Conservation (phyloP, 1,139 yeast genomes). For the Yamadazyma epiphylla region DNA sequence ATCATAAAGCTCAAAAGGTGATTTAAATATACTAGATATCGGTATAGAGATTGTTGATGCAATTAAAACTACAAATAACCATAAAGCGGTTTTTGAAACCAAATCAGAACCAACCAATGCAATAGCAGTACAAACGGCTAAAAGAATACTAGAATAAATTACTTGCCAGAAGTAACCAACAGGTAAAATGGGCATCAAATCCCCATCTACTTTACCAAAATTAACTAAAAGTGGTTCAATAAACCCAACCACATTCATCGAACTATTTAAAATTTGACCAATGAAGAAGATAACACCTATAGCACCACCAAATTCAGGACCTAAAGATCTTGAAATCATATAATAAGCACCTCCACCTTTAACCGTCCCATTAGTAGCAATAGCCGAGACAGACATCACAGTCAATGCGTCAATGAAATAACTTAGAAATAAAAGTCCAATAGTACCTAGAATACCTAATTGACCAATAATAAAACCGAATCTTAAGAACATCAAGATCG, state of each 20-base stretch:
- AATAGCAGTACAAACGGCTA: constrained; percentile 69
- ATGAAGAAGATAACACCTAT: constrained; percentile 73
- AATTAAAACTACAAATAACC: constrained; percentile 65
- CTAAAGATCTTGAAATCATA: constrained; percentile 75
- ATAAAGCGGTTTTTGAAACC: constrained; percentile 80
- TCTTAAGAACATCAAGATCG: constrained; percentile 75
- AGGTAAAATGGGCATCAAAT: constrained; percentile 44
- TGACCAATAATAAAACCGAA: constrained; percentile 80
- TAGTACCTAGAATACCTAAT: constrained; percentile 65
- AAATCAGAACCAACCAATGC: constrained; percentile 80
- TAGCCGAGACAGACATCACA: constrained; percentile 71
- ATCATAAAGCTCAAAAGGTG: constrained; percentile 48
- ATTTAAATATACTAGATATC: constrained; percentile 61
- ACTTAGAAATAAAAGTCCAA: constrained; percentile 55
- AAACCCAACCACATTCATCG: constrained; percentile 77
- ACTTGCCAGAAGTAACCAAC: constrained; percentile 58
- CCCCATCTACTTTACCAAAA: constrained; percentile 59
- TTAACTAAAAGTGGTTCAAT: constrained; percentile 70
- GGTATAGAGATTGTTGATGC: constrained; percentile 82
- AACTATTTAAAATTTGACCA: constrained; percentile 72
- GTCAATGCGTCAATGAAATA: constrained; percentile 66
- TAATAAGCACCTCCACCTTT: constrained; percentile 84
- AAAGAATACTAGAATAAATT: constrained; percentile 59
- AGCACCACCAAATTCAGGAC: constrained; percentile 84
- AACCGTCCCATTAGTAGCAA: constrained; percentile 79